Evolutionary conservation across 129 eudicot genomes (phyloP).

Genomic region (Tagetes erecta): DNA sequence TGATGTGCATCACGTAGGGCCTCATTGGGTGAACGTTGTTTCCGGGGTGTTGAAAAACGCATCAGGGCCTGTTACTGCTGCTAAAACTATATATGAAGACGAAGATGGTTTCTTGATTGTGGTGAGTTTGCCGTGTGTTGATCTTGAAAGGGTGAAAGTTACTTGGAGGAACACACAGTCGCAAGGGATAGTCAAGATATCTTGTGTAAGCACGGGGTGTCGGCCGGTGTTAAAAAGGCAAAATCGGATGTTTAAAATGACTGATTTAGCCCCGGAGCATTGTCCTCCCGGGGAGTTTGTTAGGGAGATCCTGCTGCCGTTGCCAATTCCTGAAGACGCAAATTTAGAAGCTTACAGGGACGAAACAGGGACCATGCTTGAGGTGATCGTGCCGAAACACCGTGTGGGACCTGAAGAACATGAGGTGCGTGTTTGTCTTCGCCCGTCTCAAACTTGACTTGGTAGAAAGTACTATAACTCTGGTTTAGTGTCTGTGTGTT

Average conservation of each 20-base stretch:
- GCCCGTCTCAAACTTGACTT: constrained; percentile 39
- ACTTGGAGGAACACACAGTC: constrained; percentile 72
- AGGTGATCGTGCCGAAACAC: constrained; percentile 77
- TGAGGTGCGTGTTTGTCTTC: constrained; percentile 74
- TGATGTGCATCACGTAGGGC: constrained; percentile 48
- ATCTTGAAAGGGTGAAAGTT: constrained; percentile 69
- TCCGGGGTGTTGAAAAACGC: constrained; percentile 62
- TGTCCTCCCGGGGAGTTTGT: constrained; percentile 81
- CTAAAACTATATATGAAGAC: constrained; percentile 78
- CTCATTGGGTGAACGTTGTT: constrained; percentile 60
- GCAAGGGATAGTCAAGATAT: constrained; percentile 76
- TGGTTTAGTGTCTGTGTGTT: constrained; percentile 24
- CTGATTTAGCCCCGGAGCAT: constrained; percentile 66
- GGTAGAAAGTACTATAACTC: constrained; percentile 13
- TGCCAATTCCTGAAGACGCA: constrained; percentile 78
- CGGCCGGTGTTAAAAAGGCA: constrained; percentile 51
- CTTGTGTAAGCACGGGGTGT: constrained; percentile 65
- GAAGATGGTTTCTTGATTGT: constrained; percentile 76
- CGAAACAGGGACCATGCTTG: constrained; percentile 65
- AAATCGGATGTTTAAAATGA: constrained; percentile 56
- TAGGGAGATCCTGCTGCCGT: constrained; percentile 62
- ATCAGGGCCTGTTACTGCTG: constrained; percentile 65
- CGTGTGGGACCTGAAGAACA: constrained; percentile 87
- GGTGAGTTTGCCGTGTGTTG: constrained; percentile 70
- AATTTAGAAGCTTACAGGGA: constrained; percentile 77